Base-by-base conservation (phyloP, 192 early-diverging fungal species). In the Haplosporangium gracile region DNA sequence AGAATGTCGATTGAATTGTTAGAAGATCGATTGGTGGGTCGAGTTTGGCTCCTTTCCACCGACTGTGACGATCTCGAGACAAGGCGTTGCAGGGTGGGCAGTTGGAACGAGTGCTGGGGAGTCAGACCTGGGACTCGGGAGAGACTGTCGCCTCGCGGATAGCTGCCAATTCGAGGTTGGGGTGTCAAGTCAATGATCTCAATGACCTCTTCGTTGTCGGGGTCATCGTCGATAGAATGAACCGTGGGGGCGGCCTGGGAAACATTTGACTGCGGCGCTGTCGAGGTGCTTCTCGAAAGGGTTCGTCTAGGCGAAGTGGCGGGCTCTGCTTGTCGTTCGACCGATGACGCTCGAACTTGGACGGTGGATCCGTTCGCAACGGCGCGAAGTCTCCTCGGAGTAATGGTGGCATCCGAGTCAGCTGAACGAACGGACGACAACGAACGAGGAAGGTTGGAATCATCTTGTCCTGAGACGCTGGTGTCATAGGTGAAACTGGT, bases 61-160 rank as follows among this genome's bases (percentile, higher is more conserved):
- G 78, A 72, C 15, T 80, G 74, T 8, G 83, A 75, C 32, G 78
- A 79, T 38, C 83, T 76, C 6, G 83, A 85, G 0, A 76, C 77
- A 26, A 85, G 47, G 73, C 83, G 70, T 43, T 76, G 78, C 32
- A 85, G 43, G 4, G 78, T 79, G 20, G 83, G 83, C 24, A 85
- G 70, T 11, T 45, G 13, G 38, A 85, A 80, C 0, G 72, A 79
- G 16, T 72, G 74, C 13, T 76, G 78, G 6, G 68, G 70, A 2
- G 73, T 42, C 13, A 79, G 45, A 24, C 83, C 83, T 32, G 78
- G 74, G n/a, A 80, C 83, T 29, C 83, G 83, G 34, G 74, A 43
- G 32, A 85, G 36, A 39, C 34, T 65, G 55, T 85, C 83, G 24
- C 55, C 29, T 8, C 53, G 78, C 5, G 83, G 83, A 13, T 85